These are phyloP conservation scores for Alopecurus myosuroides DNA, from an alignment of 176 grass and related monocot genomes.

Conservation along the genomic window DNA sequence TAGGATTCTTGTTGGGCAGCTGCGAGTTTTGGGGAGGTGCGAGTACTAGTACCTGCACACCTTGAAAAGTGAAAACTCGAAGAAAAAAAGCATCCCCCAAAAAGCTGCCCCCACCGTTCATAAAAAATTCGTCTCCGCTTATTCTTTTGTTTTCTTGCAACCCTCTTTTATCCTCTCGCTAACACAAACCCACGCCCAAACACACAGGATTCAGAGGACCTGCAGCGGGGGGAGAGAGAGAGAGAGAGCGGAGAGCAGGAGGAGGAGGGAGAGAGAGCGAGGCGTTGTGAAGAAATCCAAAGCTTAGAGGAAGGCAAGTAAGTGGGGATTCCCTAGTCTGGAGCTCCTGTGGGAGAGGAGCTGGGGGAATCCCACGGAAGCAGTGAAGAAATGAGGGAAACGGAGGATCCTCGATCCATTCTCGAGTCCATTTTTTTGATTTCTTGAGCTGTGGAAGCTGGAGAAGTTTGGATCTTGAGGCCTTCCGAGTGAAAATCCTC, in stretches of 20 bases:
- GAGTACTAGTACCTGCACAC: constrained; percentile 21
- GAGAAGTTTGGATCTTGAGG: constrained; percentile 33
- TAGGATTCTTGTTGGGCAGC: constrained; percentile 43
- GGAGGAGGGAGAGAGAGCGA: neutral
- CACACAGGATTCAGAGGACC: constrained; percentile 32
- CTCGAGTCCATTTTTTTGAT: neutral
- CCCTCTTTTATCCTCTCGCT: constrained; percentile 39
- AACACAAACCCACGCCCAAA: neutral
- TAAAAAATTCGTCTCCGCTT: constrained; percentile 17
- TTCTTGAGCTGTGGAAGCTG: neutral
- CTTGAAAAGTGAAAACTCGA: constrained; percentile 36
- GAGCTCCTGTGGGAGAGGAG: constrained; percentile 7
- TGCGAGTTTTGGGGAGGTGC: constrained; percentile 17
- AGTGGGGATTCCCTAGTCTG: constrained; percentile 14
- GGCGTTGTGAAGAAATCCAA: constrained; percentile 6
- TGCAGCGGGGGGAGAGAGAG: neutral
- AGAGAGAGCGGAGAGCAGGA: neutral
- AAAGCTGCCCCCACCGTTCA: constrained; percentile 34
- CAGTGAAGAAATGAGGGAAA: neutral
- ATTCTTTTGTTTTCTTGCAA: neutral
- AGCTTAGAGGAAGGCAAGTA: constrained; percentile 4
- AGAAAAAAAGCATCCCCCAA: neutral
- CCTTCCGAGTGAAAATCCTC: neutral
- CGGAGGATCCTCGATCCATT: constrained; percentile 23
- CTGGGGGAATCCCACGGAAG: constrained; percentile 7